These are phyloP conservation scores for Nicotiana attenuata DNA, from an alignment of 257 asterid species.

Conservation along the genomic window DNA sequence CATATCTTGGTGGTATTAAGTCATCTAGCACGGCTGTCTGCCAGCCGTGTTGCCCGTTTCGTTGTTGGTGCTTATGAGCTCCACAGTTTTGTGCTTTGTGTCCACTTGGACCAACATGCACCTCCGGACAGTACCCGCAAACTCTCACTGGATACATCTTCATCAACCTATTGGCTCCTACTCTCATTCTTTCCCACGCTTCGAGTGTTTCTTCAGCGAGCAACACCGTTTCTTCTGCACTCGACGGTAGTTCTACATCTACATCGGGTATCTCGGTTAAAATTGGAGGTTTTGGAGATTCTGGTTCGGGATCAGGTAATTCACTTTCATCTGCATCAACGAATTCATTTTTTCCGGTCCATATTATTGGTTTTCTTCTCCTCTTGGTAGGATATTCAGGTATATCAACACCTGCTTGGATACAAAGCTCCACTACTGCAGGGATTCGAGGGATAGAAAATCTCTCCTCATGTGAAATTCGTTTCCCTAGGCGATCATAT, in stretches of 20 bases:
- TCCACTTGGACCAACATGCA: conserved; percentile 83
- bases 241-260: conserved; percentile 54
- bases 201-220: conserved; percentile 75
- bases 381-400: conserved; percentile 84
- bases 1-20: conserved; percentile 82
- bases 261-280: conserved; percentile 44
- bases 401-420: conserved; percentile 90
- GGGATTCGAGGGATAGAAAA: conserved; percentile 84
- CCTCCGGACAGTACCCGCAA: conserved; percentile 92
- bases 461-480: conserved; percentile 72
- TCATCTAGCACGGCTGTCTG: conserved; percentile 76
- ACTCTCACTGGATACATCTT: conserved; percentile 81
- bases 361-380: conserved; percentile 85
- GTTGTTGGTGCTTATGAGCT: conserved; percentile 95
- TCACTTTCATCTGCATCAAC: conserved; percentile 92
- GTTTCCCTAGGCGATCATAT: conserved; percentile 78
- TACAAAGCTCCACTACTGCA: conserved; percentile 87
- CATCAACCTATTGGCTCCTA: conserved; percentile 65
- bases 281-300: conserved; percentile 46
- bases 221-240: conserved; percentile 41
- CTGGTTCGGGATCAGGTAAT: conserved; percentile 69
- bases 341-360: conserved; percentile 76
- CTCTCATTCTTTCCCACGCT: conserved; percentile 89
- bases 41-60: conserved; percentile 99
- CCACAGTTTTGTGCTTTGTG: conserved; percentile 97